Evolutionary conservation across 2,329 filamentous ascomycete species (phyloP).

Genomic region (Diaporthe batatas): DNA sequence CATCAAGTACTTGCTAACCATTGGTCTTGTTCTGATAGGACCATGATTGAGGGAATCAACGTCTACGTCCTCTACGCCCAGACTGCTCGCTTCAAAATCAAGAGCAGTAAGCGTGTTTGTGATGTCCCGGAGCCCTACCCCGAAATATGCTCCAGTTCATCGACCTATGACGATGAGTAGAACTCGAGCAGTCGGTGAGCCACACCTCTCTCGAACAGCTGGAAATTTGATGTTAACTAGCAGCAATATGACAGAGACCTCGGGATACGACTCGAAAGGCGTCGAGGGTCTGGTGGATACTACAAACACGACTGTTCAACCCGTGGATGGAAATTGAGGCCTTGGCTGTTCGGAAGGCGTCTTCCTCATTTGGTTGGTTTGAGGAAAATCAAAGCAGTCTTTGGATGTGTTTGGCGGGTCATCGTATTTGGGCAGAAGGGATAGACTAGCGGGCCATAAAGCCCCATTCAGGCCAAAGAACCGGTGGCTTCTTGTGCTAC

Average conservation of each 20-base stretch:
- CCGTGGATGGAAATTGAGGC: background rate
- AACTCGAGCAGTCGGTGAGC: background rate
- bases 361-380: background rate
- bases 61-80: slow-evolving; percentile 42
- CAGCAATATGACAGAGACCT: background rate
- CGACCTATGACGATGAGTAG: background rate
- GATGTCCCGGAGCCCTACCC: background rate
- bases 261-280: background rate
- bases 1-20: background rate
- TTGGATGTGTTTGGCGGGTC: too few species aligned
- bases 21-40: background rate
- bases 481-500: too few species aligned
- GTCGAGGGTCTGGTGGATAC: too few species aligned
- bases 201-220: background rate
- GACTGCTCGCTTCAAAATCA: slow-evolving; percentile 36
- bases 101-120: background rate
- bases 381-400: background rate
- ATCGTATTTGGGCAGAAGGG: background rate
- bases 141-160: slow-evolving; percentile 1
- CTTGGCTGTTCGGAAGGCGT: background rate
- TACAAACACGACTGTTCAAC: background rate
- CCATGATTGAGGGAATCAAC: slow-evolving; percentile 40
- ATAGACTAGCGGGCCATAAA: background rate
- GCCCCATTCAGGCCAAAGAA: background rate
- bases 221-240: background rate